These are phyloP conservation scores for Friedmanniomyces endolithicus DNA, from an alignment of 495 filamentous ascomycete genomes.

Conservation along the genomic window DNA sequence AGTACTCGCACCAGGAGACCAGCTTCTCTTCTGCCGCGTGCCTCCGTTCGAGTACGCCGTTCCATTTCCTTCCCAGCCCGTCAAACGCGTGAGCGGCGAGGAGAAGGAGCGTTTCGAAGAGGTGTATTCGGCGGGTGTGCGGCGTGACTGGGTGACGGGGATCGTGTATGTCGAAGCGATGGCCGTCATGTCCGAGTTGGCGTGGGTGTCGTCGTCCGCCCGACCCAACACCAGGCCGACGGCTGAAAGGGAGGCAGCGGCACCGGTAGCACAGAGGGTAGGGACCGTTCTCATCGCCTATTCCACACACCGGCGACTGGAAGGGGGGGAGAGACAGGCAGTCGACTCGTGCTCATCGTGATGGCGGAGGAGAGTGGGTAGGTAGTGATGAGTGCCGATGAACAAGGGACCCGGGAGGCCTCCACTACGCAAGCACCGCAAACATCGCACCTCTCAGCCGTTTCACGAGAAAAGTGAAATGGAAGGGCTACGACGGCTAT, in stretches of 20 bases:
- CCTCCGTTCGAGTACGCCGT: neutral
- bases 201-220: neutral
- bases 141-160: neutral
- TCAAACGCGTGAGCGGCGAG: constrained; percentile 2
- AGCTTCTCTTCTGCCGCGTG: constrained; percentile 8
- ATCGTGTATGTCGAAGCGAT: constrained; percentile 2
- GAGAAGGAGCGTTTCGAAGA: constrained; percentile 11
- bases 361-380: neutral
- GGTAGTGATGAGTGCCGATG: no score
- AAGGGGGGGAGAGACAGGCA: neutral
- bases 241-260: constrained; percentile 6
- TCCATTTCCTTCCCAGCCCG: neutral
- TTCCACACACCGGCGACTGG: neutral
- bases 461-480: neutral
- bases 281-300: constrained; percentile 27
- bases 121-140: neutral
- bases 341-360: neutral
- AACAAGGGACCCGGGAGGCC: neutral
- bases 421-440: neutral
- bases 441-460: constrained; percentile 4
- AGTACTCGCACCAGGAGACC: constrained; percentile 5
- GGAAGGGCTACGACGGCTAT: neutral
- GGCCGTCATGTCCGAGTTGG: constrained; percentile 12
- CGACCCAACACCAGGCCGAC: constrained; percentile 14
- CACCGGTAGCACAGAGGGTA: constrained; percentile 22